These are phyloP conservation scores for Trichoderma asperelloides DNA, from an alignment of 495 filamentous ascomycete genomes.

Conservation along the genomic window DNA sequence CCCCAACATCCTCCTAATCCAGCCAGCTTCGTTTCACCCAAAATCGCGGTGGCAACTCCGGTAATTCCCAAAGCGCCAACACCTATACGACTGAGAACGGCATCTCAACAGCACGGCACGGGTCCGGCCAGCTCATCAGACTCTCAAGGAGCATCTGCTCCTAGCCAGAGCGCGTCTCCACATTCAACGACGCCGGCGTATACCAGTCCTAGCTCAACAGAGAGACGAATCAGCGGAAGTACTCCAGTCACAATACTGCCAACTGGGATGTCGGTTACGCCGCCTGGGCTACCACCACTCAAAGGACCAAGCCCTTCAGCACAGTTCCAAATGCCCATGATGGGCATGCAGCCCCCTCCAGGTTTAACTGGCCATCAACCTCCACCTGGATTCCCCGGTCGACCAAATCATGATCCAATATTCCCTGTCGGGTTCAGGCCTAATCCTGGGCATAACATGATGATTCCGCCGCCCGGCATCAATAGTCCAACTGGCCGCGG, in stretches of 20 bases:
- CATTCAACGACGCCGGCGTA: constrained; percentile 47
- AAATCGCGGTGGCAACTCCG: constrained; percentile 67
- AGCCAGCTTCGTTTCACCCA: constrained; percentile 59
- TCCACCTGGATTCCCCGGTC: constrained; percentile 30
- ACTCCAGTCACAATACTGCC: constrained; percentile 7
- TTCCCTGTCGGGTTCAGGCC: constrained; percentile 33
- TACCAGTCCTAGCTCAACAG: constrained; percentile 45
- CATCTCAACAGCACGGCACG: constrained; percentile 73
- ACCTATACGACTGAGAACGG: constrained; percentile 62
- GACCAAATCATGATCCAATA: constrained; percentile 46
- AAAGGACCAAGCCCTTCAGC: constrained; percentile 15
- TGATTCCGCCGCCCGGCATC: constrained; percentile 50
- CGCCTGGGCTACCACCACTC: constrained; percentile 14
- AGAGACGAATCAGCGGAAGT: constrained; percentile 27
- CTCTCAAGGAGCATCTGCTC: constrained; percentile 36
- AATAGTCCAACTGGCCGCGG: constrained; percentile 53
- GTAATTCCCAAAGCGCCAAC: constrained; percentile 75
- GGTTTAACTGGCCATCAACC: constrained; percentile 39
- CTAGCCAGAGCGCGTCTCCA: constrained; percentile 60
- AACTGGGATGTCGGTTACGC: constrained; percentile 10
- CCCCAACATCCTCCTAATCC: constrained; percentile 28
- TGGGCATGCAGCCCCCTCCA: constrained; percentile 44
- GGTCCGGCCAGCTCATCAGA: constrained; percentile 52
- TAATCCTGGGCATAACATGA: constrained; percentile 30
- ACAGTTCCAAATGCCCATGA: constrained; percentile 12